Base-by-base conservation (phyloP, 2,329 filamentous ascomycete genomes). In the Arthrobotrys sphaeroides region DNA sequence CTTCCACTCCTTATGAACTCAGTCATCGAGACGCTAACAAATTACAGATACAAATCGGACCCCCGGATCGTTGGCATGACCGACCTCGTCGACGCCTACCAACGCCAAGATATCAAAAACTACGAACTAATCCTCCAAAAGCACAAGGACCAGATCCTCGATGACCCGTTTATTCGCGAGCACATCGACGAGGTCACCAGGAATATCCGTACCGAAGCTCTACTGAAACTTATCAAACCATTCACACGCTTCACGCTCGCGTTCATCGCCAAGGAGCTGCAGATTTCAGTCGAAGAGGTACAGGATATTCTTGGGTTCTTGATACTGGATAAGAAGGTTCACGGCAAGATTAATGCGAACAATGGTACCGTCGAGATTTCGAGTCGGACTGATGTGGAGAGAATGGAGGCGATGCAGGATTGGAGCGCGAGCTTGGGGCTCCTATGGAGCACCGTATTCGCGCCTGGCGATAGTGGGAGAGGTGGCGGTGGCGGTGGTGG, bases 141-240 rank as follows among this genome's bases (percentile, higher is more conserved):
- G 80, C 96, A 97, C 84, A 90, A 90, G 80, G 95, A 97, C 81
- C 78, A 80, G 31, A 90, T 99, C 24, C 86, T 98, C 40, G 89
- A 90, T 10, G 95, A 99, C 82, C 90, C 92, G 0, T 99, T 98
- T 84, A 99, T 99, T 79, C 94, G 94, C 26, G 95, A 98, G 84
- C 98, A 99, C 82, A 99, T 99, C 79, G 95, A 98, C 83, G 95
- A 99, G 84, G 94, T 99, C 69, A 99, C 94, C 61, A 91, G 95
- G 45, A 97, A 95, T 83, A 97, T 99, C 91, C 91, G 95, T 65
- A 98, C 94, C 78, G 97, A 97, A 85, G 94, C 94, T 0, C 90
- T 98, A 7, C 85, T 97, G 77, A 97, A 95, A 84, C 86, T 98
- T 22, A 95, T 98, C 77, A 93, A 93, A 3, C 95, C 95, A 0